phyloP scores from a whole-genome alignment of 768 basidiomycete genomes.

The Termitomyces sp. region DNA sequence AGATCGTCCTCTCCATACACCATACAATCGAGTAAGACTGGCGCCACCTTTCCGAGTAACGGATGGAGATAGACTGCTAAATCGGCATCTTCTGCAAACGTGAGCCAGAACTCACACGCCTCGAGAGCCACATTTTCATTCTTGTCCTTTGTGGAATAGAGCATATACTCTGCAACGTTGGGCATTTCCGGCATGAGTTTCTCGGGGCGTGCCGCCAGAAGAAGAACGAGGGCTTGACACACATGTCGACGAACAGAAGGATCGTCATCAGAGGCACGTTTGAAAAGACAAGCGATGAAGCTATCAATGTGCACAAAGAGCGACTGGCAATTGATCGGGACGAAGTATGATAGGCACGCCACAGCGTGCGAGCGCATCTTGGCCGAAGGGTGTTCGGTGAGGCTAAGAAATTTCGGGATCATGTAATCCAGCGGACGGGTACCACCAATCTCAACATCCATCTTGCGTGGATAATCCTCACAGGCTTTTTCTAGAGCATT shows the following conservation, averaged over 20 bases:
- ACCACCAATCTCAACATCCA: slow-evolving; percentile 91
- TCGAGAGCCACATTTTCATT: slow-evolving; percentile 96
- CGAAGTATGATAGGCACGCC: slow-evolving; percentile 92
- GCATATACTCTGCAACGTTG: slow-evolving; percentile 97
- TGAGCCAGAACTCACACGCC: slow-evolving; percentile 99
- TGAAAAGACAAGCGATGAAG: slow-evolving; percentile 92
- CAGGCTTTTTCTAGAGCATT: slow-evolving; percentile 93
- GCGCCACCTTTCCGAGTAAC: slow-evolving; percentile 85
- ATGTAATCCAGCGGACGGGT: slow-evolving; percentile 93
- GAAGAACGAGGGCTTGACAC: slow-evolving; percentile 90
- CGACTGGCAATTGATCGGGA: slow-evolving; percentile 81
- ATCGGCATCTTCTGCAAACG: slow-evolving; percentile 94
- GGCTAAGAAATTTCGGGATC: slow-evolving; percentile 90
- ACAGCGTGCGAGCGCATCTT: slow-evolving; percentile 94
- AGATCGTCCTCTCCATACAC: slow-evolving; percentile 94
- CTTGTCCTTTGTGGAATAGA: slow-evolving; percentile 96
- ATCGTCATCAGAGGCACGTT: slow-evolving; percentile 91
- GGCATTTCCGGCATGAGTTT: slow-evolving; percentile 95
- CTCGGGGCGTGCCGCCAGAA: slow-evolving; percentile 90
- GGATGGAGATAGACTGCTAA: slow-evolving; percentile 81
- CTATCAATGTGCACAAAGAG: slow-evolving; percentile 88
- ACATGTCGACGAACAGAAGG: slow-evolving; percentile 93
- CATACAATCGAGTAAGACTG: slow-evolving; percentile 96
- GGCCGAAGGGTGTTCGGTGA: slow-evolving; percentile 78
- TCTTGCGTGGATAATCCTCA: slow-evolving; percentile 93